Conservation (phyloP, 1,284 basidiomycete genomes). For the Rhodotorula sp. region DNA sequence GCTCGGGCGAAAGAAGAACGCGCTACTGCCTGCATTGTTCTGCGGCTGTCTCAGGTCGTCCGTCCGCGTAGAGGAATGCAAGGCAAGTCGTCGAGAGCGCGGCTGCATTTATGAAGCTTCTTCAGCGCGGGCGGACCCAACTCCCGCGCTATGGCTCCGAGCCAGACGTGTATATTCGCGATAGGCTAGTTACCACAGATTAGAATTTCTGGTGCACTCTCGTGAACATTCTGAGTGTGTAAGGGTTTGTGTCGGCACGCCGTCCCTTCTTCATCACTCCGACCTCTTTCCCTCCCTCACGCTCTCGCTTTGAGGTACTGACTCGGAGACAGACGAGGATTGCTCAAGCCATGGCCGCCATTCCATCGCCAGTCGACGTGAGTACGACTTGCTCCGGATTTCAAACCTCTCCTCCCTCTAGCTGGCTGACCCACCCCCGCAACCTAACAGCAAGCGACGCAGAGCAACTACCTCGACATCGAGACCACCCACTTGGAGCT, state of each 20-base stretch:
- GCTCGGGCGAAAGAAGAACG: background rate
- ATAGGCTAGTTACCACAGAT: too few species aligned
- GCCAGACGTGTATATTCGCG: too few species aligned
- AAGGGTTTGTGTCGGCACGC: too few species aligned
- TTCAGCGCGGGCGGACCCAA: too few species aligned
- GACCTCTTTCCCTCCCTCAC: background rate
- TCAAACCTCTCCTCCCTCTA: background rate
- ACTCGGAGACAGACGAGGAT: background rate
- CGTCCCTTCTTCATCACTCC: too few species aligned
- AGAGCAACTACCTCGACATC: constrained; percentile 74
- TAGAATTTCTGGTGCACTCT: too few species aligned
- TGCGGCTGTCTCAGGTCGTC: background rate
- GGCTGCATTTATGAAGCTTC: too few species aligned
- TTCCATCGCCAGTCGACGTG: background rate
- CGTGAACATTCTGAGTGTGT: too few species aligned
- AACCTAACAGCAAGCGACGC: constrained; percentile 48
- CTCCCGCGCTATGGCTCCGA: too few species aligned
- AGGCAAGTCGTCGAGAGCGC: too few species aligned
- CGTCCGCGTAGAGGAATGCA: too few species aligned
- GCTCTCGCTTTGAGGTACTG: background rate
- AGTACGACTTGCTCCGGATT: background rate
- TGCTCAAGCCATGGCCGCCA: background rate
- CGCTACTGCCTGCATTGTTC: background rate
- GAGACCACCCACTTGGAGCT: constrained; percentile 68
- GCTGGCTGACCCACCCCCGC: background rate